phyloP scores from a whole-genome alignment of 345 rosid species.

The Citrus sp. region DNA sequence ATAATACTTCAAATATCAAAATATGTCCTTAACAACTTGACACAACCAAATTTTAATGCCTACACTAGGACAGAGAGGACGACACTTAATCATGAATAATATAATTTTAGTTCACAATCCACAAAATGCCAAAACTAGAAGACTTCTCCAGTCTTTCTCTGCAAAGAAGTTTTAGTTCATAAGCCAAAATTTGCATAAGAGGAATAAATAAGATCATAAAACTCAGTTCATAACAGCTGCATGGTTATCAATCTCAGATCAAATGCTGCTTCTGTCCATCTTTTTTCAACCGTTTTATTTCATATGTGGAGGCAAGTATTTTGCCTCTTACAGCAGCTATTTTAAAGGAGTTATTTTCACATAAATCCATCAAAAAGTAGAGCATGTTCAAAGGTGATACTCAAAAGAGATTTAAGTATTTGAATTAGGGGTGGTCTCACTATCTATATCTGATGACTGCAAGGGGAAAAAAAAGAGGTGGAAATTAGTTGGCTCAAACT shows the following conservation, averaged over 20 bases:
- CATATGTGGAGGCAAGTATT: background rate
- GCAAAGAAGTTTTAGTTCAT: too few relatives aligned
- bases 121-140: background rate
- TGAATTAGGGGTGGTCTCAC: background rate
- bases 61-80: background rate
- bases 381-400: background rate
- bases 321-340: background rate
- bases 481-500: background rate
- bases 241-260: conserved; percentile 2
- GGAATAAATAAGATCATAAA: background rate
- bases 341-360: background rate
- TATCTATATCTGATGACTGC: background rate
- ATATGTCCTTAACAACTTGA: background rate
- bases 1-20: background rate
- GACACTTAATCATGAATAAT: background rate
- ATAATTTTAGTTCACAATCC: background rate
- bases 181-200: background rate
- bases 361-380: background rate
- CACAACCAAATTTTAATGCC: background rate
- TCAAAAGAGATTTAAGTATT: background rate
- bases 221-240: background rate
- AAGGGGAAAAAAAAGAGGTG: background rate
- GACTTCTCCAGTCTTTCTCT: background rate
- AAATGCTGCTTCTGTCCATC: conserved; percentile 7
- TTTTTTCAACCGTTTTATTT: background rate